Evolutionary conservation across 2,329 filamentous ascomycete species (phyloP), one percentile per base, ranked within the genome.

Genomic region (Arthrobotrys sphaeroides): DNA sequence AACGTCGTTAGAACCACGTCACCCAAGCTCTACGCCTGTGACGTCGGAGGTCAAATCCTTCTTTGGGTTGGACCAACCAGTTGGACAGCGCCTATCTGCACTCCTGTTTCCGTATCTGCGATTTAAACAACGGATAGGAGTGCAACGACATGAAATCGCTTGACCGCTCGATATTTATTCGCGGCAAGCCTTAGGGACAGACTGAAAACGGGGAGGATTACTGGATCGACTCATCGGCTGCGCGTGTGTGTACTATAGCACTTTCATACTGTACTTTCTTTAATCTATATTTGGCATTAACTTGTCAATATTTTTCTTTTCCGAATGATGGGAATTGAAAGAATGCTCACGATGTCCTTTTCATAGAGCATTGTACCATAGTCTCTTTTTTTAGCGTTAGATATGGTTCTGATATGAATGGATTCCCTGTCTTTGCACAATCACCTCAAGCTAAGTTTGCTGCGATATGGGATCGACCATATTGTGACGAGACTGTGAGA

Each of bases 181-280:
- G 18, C 13, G 24, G 24, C 47, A 22, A 47, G 22, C 36, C 16
- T 28, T 1, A 28, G 57, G 42, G 42, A 5, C 22, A 24, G 38
- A 55, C 59, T 57, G 20, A 31, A n/a, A 64, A 57, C n/a, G 45
- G 18, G 36, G 28, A 51, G 47, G 59, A 31, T n/a, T 22, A 57
- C 20, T 12, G 38, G 31, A 51, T 65, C 47, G 57, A 62, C 43
- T 55, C n/a, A 28, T 55, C 13, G 45, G 55, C 24, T 62, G 36
- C 45, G 55, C 49, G 20, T 55, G 36, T 64, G 28, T 55, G 36
- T 70, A 70, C 22, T 55, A 55, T 70, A 70, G 20, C 18, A 12
- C 26, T 57, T 53, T 67, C 16, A 53, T 67, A 33, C 51, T 57
- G 20, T 67, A 67, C 57, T 60, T 49, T 62, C 57, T 70, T 70